Evolutionary conservation across 2,329 filamentous ascomycete species (phyloP), one percentile per base, ranked within the genome.

Genomic region (Penicillium nordicum): DNA sequence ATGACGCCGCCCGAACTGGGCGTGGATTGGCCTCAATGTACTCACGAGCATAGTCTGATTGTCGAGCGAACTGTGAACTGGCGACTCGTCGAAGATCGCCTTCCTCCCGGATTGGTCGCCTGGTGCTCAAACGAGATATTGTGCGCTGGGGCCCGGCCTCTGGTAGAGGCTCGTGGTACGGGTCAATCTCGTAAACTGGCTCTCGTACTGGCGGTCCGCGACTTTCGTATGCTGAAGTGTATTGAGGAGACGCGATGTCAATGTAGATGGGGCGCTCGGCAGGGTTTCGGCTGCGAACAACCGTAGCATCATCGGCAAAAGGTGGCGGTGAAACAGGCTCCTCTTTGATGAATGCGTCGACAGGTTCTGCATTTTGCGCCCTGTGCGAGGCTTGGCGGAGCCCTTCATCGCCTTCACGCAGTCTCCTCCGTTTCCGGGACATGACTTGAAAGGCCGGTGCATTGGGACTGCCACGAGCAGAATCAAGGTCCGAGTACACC

Each of bases 301-400:
- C 68, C 48, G 74, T 66, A 32, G 73, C 70, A 25, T 73, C 69
- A 60, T 77, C 74, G 50, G 77, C 72, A 57, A 86, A 82, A 1
- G 82, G 80, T 41, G 82, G 82, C 21, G 84, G 84, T 12, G 84
- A 87, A 18, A 85, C 73, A 8, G 84, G 83, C 66, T 87, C 84
- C 62, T 83, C 79, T 67, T 87, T 87, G 67, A 87, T 84, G 60
- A 80, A 80, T 9, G 81, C 74, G 53, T 80, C 80, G 29, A 68
- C 72, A 57, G 76, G 72, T 23, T 70, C 70, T 51, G 63, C 63
- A 55, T 69, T 69, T 50, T 69, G 71, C 48, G 69, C 71, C 57
- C 66, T 69, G 55, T 70, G 70, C 46, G 67, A 62, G 18, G 71
- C 68, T 47, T 70, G 68, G 45, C 74, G 71, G 29, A 61, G 34